Percentiles rank a stretch among this genome's conserved stretches.
phyloP scores from a whole-genome alignment of 2,329 filamentous ascomycete species.

The Sporothrix brasiliensis region DNA sequence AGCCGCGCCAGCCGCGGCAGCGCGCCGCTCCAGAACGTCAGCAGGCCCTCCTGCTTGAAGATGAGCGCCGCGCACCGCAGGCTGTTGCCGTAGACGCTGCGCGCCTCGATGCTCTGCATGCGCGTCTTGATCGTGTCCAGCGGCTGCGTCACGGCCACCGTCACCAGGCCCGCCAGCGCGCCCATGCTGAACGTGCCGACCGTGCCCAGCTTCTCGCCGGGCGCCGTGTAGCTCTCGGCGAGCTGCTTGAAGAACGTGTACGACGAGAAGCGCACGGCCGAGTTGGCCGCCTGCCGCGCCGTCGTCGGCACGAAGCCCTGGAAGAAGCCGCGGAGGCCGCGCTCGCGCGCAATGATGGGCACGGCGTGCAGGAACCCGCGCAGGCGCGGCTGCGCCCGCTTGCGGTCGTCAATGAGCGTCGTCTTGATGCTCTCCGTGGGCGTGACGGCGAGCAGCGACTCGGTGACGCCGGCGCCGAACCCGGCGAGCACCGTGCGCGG shows the following conservation, averaged over 20 bases:
- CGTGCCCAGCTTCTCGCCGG: slow-evolving; percentile 90
- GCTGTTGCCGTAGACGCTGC: slow-evolving; percentile 79
- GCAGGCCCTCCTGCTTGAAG: slow-evolving; percentile 82
- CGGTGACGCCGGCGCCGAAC: slow-evolving; percentile 91
- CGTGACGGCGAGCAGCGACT: slow-evolving; percentile 90
- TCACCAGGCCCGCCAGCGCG: slow-evolving; percentile 84
- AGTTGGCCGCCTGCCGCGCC: slow-evolving; percentile 91
- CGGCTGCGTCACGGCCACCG: slow-evolving; percentile 75
- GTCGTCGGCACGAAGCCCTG: slow-evolving; percentile 96
- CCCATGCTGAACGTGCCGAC: slow-evolving; percentile 89
- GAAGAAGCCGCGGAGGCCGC: slow-evolving; percentile 90
- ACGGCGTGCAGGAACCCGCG: slow-evolving; percentile 90
- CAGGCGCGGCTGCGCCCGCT: slow-evolving; percentile 81
- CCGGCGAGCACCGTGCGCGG: slow-evolving; percentile 90
- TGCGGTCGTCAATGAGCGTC: slow-evolving; percentile 95
- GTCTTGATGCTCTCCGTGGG: slow-evolving; percentile 99
- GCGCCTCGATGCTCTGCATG: slow-evolving; percentile 95
- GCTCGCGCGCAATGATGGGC: slow-evolving; percentile 81
- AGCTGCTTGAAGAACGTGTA: slow-evolving; percentile 91
- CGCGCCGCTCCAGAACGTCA: slow-evolving; percentile 94
- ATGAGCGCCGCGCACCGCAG: slow-evolving; percentile 81
- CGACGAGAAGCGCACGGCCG: slow-evolving; percentile 83
- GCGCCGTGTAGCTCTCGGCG: slow-evolving; percentile 87
- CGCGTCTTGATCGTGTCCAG: slow-evolving; percentile 95
- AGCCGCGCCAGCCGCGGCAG: slow-evolving; percentile 80